Evolutionary conservation across 495 filamentous ascomycete species (phyloP).

Genomic region (Aspergillus baeticus): DNA sequence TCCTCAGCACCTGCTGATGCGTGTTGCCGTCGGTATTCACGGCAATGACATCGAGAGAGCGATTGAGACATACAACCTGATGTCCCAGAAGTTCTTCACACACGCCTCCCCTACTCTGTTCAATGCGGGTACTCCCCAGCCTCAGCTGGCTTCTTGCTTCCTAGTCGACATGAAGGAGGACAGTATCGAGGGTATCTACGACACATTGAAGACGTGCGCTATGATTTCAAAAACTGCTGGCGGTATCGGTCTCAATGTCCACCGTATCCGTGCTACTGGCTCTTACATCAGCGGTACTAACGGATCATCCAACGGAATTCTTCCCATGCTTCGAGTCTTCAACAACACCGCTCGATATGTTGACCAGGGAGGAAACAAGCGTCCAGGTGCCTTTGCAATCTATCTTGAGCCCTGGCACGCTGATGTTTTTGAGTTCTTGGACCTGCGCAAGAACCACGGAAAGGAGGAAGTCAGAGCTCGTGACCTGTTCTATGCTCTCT

Average conservation of each 20-base stretch:
- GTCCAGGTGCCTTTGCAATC: conserved; percentile 96
- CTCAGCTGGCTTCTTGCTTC: conserved; percentile 96
- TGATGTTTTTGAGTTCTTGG: conserved; percentile 95
- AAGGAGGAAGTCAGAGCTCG: conserved; percentile 97
- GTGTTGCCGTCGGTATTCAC: conserved; percentile 95
- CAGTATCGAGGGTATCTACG: conserved; percentile 99
- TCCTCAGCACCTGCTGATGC: conserved; percentile 99
- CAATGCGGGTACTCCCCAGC: conserved; percentile 91
- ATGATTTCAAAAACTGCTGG: conserved; percentile 99
- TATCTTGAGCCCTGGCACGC: conserved; percentile 99
- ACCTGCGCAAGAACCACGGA: conserved; percentile 97
- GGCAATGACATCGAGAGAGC: conserved; percentile 90
- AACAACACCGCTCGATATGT: conserved; percentile 99
- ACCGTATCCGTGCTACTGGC: conserved; percentile 92
- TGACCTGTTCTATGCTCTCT: conserved; percentile 95
- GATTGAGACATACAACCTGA: conserved; percentile 95
- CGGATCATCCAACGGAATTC: conserved; percentile 93
- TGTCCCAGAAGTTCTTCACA: conserved; percentile 97
- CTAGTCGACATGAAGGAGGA: conserved; percentile 98
- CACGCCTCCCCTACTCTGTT: conserved; percentile 97
- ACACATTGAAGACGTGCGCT: conserved; percentile 97
- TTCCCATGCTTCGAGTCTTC: conserved; percentile 97
- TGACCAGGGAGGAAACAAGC: conserved; percentile 99
- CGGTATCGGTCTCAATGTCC: conserved; percentile 93
- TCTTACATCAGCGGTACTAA: conserved; percentile 98